Percentiles rank a stretch among this genome's conserved stretches.
Evolutionary conservation across 2,329 filamentous ascomycete genomes (phyloP).

Genomic region (Bisporella sp.): DNA sequence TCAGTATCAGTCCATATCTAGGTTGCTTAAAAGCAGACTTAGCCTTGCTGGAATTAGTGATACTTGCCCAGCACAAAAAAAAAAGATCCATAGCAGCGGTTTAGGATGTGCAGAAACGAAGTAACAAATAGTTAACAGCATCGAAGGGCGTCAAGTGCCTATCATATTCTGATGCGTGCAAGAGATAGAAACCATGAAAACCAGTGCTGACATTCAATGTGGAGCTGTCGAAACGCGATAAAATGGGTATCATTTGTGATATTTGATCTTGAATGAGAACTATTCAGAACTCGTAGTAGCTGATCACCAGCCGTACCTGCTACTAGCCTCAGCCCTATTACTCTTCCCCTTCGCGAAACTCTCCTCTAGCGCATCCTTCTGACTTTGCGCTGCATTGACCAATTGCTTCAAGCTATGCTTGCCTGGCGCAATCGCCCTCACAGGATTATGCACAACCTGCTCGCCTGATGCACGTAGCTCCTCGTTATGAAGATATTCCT

Average conservation of each 20-base stretch:
- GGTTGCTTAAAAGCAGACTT: too few species aligned
- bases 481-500: constrained; percentile 83
- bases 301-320: constrained; percentile 71
- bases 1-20: too few species aligned
- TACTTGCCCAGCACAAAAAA: too few species aligned
- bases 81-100: too few species aligned
- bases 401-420: constrained; percentile 88
- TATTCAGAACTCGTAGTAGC: constrained; percentile 3
- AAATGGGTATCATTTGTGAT: not conserved
- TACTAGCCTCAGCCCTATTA: constrained; percentile 76
- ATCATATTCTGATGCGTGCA: too few species aligned
- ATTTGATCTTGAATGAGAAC: constrained; percentile 6
- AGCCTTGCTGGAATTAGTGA: too few species aligned
- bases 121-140: too few species aligned
- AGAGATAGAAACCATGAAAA: not conserved
- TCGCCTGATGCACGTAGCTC: constrained; percentile 63
- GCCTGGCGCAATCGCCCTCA: constrained; percentile 74
- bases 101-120: too few species aligned
- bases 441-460: constrained; percentile 68
- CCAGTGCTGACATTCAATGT: not conserved
- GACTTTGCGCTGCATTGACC: constrained; percentile 72
- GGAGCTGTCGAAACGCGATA: not conserved
- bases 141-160: too few species aligned
- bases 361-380: constrained; percentile 84
- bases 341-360: constrained; percentile 76